Base-by-base conservation (phyloP, 208 protist genomes). In the Trypanosoma mega region DNA sequence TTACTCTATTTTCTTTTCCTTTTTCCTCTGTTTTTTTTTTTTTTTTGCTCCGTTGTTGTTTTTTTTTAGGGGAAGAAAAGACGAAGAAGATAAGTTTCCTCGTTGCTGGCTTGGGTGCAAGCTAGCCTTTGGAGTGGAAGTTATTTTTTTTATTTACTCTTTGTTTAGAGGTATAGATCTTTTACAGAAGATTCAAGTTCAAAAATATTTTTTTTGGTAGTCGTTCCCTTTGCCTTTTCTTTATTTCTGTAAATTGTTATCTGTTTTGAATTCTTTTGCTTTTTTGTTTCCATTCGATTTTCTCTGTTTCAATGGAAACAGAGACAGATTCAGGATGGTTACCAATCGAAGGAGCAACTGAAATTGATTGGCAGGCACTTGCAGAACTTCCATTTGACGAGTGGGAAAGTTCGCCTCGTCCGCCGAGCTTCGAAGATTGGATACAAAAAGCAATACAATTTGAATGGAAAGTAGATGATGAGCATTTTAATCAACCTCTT, bases 391-490 rank as follows among this genome's bases (percentile, higher is more conserved):
- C 89, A 1, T 74, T 93, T 63, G 69, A 83, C 54, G 77, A 90
- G 33, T 66, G 90, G 48, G 64, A 87, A 31, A 75, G 74, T 24
- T 74, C 73, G 14, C 43, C 61, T 14, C 56, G 83, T 16, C 81
- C 80, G 65, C 54, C 74, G 7, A 82, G 82, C 58, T 68, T 92
- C 24, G 64, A 80, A 21, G 82, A 85, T 47, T 85, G 87, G 20
- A 74, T 89, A 65, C 63, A 70, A 16, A 68, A 82, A 14, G 71
- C 76, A 0, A 48, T 74, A 2, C 74, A 77, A 16, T 86, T 90
- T 29, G 44, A 63, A 2, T 92, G 90, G 61, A 57, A 47, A 33
- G 55, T 51, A 23, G 51, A 76, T 43, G 88, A 94, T 56, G 49
- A 64, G 8, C 82, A 91, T 46, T 78, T 94, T 72, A 61, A 31